phyloP scores from a whole-genome alignment of 2,329 filamentous ascomycete genomes.

The Cercospora sp. region DNA sequence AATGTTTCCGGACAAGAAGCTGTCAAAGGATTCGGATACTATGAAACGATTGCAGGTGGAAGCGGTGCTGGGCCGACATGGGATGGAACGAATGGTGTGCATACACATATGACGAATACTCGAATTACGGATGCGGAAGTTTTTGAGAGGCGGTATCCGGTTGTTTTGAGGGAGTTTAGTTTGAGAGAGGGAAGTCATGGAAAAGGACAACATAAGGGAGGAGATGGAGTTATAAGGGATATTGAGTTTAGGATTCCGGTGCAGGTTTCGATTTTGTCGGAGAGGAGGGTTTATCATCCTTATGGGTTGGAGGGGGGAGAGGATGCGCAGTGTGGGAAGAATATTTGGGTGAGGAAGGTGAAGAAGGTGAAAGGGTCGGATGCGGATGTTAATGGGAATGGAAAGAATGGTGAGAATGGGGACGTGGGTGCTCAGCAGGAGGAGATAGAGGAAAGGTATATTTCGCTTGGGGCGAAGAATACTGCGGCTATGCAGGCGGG shows the following conservation, averaged over 20 bases:
- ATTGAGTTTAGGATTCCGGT: slow-evolving; percentile 79
- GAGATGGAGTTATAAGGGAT: slow-evolving; percentile 73
- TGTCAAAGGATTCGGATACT: slow-evolving; percentile 81
- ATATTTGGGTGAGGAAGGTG: slow-evolving; percentile 81
- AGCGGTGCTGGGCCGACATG: slow-evolving; percentile 71
- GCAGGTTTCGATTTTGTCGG: slow-evolving; percentile 75
- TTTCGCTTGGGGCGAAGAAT: slow-evolving; percentile 78
- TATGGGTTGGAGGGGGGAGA: slow-evolving; percentile 83
- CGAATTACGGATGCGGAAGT: slow-evolving; percentile 79
- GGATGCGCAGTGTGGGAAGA: slow-evolving; percentile 75
- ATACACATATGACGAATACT: slow-evolving; percentile 85
- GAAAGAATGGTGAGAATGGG: slow-evolving; percentile 19
- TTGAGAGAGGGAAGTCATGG: slow-evolving; percentile 65
- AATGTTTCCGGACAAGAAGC: slow-evolving; percentile 58
- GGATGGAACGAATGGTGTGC: slow-evolving; percentile 74
- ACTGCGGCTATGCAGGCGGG: slow-evolving; percentile 73
- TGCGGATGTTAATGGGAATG: slow-evolving; percentile 28
- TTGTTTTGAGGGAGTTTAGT: slow-evolving; percentile 69
- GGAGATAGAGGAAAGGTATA: slow-evolving; percentile 56
- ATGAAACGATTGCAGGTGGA: slow-evolving; percentile 80
- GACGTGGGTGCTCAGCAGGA: slow-evolving; percentile 24
- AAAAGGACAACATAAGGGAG: slow-evolving; percentile 65
- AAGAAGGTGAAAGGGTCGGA: slow-evolving; percentile 37
- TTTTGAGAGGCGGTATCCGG: slow-evolving; percentile 74
- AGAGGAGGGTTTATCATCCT: slow-evolving; percentile 72